These are phyloP conservation scores for Venturia pyrina DNA, from an alignment of 2,329 filamentous ascomycete species.

Conservation along the genomic window DNA sequence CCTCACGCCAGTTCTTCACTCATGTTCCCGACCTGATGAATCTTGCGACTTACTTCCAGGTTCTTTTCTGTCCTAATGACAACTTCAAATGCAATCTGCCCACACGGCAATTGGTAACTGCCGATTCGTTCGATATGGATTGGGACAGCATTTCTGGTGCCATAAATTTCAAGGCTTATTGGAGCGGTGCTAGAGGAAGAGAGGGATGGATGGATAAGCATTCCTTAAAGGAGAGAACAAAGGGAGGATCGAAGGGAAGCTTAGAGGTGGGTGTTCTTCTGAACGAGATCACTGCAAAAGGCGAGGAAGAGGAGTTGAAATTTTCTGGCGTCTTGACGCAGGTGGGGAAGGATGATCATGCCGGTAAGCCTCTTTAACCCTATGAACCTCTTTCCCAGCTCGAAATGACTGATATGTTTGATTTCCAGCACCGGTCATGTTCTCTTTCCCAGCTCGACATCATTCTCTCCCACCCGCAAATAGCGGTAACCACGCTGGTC, in stretches of 20 bases:
- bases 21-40: conserved; percentile 46
- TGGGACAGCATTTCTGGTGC: conserved; percentile 60
- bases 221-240: conserved; percentile 20
- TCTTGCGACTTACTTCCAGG: conserved; percentile 45
- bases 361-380: conserved; percentile 36
- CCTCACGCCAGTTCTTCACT: conserved; percentile 62
- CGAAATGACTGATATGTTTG: conserved; percentile 6
- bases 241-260: conserved; percentile 33
- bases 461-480: conserved; percentile 38
- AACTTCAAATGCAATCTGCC: conserved; percentile 40
- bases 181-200: conserved; percentile 30
- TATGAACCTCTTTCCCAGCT: background rate
- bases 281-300: conserved; percentile 43
- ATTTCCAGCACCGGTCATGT: conserved; percentile 57
- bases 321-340: conserved; percentile 71
- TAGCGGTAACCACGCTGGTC: background rate
- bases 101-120: conserved; percentile 38
- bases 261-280: conserved; percentile 76
- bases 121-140: conserved; percentile 64
- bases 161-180: conserved; percentile 56
- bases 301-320: conserved; percentile 63
- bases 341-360: conserved; percentile 61
- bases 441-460: conserved; percentile 76
- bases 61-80: conserved; percentile 40
- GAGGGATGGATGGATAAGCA: conserved; percentile 37